Evolutionary conservation across 202 grass and related monocot species (phyloP), one percentile per base, ranked within the genome.

Genomic region (Dendrocalamus latiflorus): DNA sequence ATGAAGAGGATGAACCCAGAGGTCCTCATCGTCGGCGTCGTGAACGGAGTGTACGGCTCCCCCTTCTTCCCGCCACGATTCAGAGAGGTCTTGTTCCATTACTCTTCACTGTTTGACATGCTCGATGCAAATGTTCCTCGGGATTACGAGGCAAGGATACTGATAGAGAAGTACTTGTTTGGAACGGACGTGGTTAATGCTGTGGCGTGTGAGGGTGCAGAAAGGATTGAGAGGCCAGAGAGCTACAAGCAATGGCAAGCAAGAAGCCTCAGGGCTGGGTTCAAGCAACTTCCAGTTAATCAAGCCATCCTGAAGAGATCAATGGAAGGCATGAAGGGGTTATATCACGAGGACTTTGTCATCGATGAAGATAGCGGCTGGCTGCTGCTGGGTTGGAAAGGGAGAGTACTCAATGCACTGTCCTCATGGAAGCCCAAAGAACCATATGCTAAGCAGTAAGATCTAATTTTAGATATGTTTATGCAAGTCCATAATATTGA

Each of bases 21-120:
- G 65, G n/a, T 63, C 20, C 62, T 89, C 17, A 77, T 93, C 25
- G 61, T 83, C 69, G 81, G 84, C 67, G 16, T 88, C 37, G 38
- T 71, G 24, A 93, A 85, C 80, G 82, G 84, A 45, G 62, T 28
- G 0, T 88, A 87, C 37, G 80, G 17, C 76, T 66, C 80, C 43
- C 82, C 91, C 37, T 93, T 87, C 77, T 93, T 90, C 24, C 25
- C 82, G 13, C 36, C 85, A n/a, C 73, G 88, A 22, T 93, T 93
- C 66, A 84, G 61, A 79, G 81, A 88, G 58, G 73, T 74, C 28
- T 10, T 93, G 8, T 88, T 85, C 54, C 77, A 88, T 43, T 90
- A 80, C 60, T 93, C 87, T 36, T 81, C 81, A 1, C 13, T 90
- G 53, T 93, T 90, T 45, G 87, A 90, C 67, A 88, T 93, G 87